Base-by-base conservation (phyloP, 2,329 filamentous ascomycete genomes). In the Claviceps monticola region DNA sequence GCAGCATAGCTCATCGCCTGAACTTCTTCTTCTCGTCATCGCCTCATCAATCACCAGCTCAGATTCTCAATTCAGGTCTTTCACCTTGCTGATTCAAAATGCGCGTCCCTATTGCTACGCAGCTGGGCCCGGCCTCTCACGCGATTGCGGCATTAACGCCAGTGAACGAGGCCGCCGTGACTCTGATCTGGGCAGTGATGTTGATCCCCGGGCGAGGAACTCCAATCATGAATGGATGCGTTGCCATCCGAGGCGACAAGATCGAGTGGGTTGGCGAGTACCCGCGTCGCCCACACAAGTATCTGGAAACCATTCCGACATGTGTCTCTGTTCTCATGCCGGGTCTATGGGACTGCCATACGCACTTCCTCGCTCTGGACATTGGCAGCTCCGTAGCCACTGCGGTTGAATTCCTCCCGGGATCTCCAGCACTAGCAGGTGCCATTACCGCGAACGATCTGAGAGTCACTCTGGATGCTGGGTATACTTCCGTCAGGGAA, bases 301-400 rank as follows among this genome's bases (percentile, higher is more conserved):
- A 62, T 23, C 48, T 56, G 39, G 46, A 58, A 14, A 42, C 70
- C 4, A 64, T 63, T 0, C 46, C 54, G 2, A 57, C 60, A 8
- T 69, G 67, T 58, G 69, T 75, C 14, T 66, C 68, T 0, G 67
- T 72, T 9, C 57, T 74, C 8, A 71, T 78, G 62, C 74, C 74
- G 0, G 74, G 75, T 2, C 66, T 79, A 21, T 78, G 74, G 74
- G 75, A 78, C 53, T 71, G 67, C 54, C 74, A 77, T 58, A 66
- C 69, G 0, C 75, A 78, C 57, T 74, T 71, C 54, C 55, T 66
- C 4, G 74, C 70, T n/a, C 52, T 61, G 17, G 53, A 54, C 19
- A 51, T 56, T 7, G 50, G 47, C 7, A 16, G 17, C 16, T 45
- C n/a, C 17, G 4, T 53, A 8, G 17, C 21, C 3, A 36, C 23